Evolutionary conservation across 83 land plant species (phyloP).

Genomic region (Isoetes engelmannii): DNA sequence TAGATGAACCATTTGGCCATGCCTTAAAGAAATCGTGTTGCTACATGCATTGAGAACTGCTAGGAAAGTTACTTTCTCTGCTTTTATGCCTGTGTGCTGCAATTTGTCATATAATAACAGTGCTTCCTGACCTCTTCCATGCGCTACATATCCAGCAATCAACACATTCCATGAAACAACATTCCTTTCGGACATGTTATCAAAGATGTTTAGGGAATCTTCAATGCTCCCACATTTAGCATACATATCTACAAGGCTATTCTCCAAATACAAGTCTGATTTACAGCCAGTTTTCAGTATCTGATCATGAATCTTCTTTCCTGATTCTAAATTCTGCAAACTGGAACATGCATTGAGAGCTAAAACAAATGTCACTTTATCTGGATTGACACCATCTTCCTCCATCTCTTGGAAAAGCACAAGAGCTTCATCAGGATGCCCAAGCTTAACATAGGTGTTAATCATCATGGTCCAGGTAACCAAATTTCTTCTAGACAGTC

Average conservation of each 20-base stretch:
- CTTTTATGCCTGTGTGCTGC: constrained; percentile 34
- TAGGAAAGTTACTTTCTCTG: constrained; percentile 38
- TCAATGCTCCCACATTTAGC: constrained; percentile 37
- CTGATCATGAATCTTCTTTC: no score
- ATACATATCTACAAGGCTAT: constrained; percentile 53
- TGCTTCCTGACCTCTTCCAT: constrained; percentile 28
- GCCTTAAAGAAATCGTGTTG: constrained; percentile 23
- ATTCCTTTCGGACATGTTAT: constrained; percentile 34
- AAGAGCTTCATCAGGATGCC: no score
- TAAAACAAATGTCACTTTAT: no score
- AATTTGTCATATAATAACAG: constrained; percentile 32
- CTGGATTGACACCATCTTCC: no score
- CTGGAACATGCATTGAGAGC: no score
- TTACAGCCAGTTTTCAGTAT: no score
- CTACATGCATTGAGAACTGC: constrained; percentile 28
- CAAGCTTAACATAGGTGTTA: no score
- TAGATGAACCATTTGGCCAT: constrained; percentile 49
- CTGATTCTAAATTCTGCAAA: no score
- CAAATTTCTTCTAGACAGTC: no score
- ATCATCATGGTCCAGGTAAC: no score
- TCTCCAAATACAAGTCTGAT: no score
- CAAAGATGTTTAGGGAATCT: constrained; percentile 29
- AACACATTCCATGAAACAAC: constrained; percentile 51
- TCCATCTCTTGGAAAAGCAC: no score
- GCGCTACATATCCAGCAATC: constrained; percentile 36